These are phyloP conservation scores for Acephala macrosclerotiorum DNA, from an alignment of 2,329 filamentous ascomycete genomes.

Conservation along the genomic window DNA sequence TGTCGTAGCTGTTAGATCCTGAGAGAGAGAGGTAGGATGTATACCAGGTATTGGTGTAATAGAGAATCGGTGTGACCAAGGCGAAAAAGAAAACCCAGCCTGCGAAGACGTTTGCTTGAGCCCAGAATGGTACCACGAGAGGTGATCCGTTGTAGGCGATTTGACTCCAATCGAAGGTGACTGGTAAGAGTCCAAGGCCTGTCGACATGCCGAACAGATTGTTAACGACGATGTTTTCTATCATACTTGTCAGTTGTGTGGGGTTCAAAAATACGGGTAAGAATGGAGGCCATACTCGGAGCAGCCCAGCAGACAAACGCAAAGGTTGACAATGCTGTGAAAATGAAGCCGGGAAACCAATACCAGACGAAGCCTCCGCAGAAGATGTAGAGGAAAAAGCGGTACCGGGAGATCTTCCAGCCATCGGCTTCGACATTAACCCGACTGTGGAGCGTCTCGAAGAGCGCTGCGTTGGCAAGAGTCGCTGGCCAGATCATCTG, in stretches of 20 bases:
- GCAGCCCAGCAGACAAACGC: conserved; percentile 75
- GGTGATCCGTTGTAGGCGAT: conserved; percentile 29
- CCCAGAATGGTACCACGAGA: conserved; percentile 69
- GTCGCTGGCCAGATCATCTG: conserved; percentile 33
- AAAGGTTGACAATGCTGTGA: conserved; percentile 73
- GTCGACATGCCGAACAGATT: conserved; percentile 47
- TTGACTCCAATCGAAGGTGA: conserved; percentile 76
- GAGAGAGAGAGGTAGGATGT: conserved; percentile 67
- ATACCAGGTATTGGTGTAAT: conserved; percentile 68
- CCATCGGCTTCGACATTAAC: conserved; percentile 57
- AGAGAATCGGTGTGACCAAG: conserved; percentile 62
- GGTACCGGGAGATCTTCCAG: conserved; percentile 56
- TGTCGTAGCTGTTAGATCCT: conserved; percentile 68
- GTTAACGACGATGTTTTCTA: conserved; percentile 50
- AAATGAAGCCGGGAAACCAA: conserved; percentile 60
- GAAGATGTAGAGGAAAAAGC: conserved; percentile 47
- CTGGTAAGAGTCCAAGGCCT: conserved; percentile 71
- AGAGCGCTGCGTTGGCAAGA: conserved; percentile 29
- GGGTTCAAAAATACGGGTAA: conserved; percentile 52
- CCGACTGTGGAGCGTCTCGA: conserved; percentile 64
- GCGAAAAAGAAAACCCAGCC: conserved; percentile 72
- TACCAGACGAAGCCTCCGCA: conserved; percentile 58
- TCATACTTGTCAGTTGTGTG: conserved; percentile 47
- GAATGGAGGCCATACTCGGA: conserved; percentile 58
- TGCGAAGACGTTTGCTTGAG: conserved; percentile 75